Evolutionary conservation across 148 eudicot genomes (phyloP).

Genomic region (Simmondsia chinensis): DNA sequence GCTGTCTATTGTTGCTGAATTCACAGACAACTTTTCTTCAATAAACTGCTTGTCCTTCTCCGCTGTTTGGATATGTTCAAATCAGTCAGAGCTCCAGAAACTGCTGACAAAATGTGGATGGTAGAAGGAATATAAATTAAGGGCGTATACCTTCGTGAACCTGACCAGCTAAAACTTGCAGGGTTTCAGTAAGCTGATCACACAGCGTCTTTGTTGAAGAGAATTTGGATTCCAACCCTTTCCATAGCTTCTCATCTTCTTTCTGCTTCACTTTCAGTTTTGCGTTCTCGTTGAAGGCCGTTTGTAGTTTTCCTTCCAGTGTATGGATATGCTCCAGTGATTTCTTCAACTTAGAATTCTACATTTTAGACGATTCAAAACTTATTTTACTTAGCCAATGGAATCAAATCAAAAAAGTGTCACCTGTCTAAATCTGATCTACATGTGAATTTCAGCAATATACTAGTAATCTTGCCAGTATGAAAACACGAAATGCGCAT

Average conservation of each 20-base stretch:
- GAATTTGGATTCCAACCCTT: slow-evolving; percentile 83
- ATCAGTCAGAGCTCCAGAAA: neutral
- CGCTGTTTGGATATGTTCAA: slow-evolving; percentile 36
- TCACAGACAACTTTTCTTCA: slow-evolving; percentile 49
- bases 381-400: neutral
- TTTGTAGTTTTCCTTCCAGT: slow-evolving; percentile 75
- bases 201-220: slow-evolving; percentile 68
- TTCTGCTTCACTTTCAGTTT: slow-evolving; percentile 81
- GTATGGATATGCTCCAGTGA: slow-evolving; percentile 47
- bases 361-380: slow-evolving; percentile 2
- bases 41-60: slow-evolving; percentile 65
- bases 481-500: no score
- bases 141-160: slow-evolving; percentile 58
- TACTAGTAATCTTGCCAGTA: neutral
- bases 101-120: neutral
- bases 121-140: neutral
- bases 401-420: no score
- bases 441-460: neutral
- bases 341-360: slow-evolving; percentile 85
- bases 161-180: slow-evolving; percentile 62
- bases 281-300: slow-evolving; percentile 76
- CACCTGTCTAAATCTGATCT: no score
- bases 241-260: slow-evolving; percentile 89
- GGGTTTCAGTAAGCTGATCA: slow-evolving; percentile 77
- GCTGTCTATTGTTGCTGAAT: slow-evolving; percentile 47